These are phyloP conservation scores for Yarrowia alimentaria DNA, from an alignment of 805 yeast species.

Conservation along the genomic window DNA sequence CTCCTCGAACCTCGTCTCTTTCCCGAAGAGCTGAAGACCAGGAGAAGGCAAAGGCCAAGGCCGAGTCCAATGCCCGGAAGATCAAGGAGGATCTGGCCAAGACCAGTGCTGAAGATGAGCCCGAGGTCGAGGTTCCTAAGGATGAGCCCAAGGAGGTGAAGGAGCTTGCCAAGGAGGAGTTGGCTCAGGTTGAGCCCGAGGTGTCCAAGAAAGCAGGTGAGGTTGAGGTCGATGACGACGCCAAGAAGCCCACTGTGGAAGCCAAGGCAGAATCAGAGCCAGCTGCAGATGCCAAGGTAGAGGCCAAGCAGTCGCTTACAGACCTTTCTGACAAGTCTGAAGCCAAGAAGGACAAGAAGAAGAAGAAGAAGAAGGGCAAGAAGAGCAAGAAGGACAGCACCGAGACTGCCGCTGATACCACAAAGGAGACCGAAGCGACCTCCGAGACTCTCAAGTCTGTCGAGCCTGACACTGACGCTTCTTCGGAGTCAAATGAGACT, in stretches of 20 bases:
- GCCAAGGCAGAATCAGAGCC: background rate
- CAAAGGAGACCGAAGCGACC: conserved; percentile 23
- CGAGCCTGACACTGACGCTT: no score
- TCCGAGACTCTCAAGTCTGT: no score
- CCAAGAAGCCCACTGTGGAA: background rate
- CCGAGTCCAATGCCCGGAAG: conserved; percentile 33
- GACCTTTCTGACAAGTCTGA: conserved; percentile 39
- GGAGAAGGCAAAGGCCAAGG: background rate
- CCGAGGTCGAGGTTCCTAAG: conserved; percentile 1
- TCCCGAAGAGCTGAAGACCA: background rate
- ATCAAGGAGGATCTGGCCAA: conserved; percentile 29
- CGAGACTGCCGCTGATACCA: conserved; percentile 27
- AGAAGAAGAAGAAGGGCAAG: conserved; percentile 34
- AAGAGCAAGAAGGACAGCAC: conserved; percentile 32
- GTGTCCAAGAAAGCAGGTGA: no score
- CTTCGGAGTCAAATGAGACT: no score
- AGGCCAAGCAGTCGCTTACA: background rate
- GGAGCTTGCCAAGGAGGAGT: conserved; percentile 1
- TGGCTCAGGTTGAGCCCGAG: conserved; percentile 23
- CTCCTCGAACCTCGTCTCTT: conserved; percentile 20
- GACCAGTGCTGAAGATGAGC: conserved; percentile 32
- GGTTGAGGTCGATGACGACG: background rate
- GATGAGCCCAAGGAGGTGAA: conserved; percentile 25
- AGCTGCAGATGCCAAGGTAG: background rate
- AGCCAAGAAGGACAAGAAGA: conserved; percentile 44